Evolutionary conservation across 495 filamentous ascomycete genomes (phyloP).

Genomic region (Xylaria nigripes): DNA sequence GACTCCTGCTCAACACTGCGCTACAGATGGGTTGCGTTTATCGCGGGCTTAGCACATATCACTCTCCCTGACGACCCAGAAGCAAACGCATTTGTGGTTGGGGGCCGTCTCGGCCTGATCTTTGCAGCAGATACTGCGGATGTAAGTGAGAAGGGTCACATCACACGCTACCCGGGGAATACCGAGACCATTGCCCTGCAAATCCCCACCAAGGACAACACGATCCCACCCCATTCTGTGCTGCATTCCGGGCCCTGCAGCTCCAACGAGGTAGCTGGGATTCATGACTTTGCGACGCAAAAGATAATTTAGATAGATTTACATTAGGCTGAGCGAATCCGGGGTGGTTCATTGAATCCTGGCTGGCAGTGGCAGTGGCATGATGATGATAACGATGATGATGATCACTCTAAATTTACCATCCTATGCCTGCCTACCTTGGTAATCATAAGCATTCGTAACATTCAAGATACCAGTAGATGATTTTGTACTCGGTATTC

Average conservation of each 20-base stretch:
- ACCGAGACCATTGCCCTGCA: background rate
- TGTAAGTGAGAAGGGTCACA: background rate
- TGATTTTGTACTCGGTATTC: too few species aligned
- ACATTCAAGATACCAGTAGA: too few species aligned
- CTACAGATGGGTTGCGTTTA: background rate
- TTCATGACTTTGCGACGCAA: background rate
- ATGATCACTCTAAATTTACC: too few species aligned
- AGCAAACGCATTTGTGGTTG: background rate
- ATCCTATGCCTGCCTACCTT: too few species aligned
- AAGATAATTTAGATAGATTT: background rate
- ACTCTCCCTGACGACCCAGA: background rate
- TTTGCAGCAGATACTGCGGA: slow-evolving; percentile 19
- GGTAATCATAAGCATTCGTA: too few species aligned
- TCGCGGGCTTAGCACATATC: background rate
- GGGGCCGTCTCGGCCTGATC: background rate
- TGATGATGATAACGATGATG: too few species aligned
- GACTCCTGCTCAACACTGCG: background rate
- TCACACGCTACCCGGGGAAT: background rate
- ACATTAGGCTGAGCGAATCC: too few species aligned
- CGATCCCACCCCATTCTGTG: background rate
- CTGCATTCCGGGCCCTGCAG: background rate
- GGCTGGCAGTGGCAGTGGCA: too few species aligned
- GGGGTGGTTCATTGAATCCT: too few species aligned
- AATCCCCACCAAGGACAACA: background rate
- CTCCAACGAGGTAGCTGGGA: background rate